Percentiles rank a stretch among this genome's conserved stretches.
Conservation (phyloP, 2,329 filamentous ascomycete species). For the Exophiala viscosa region DNA sequence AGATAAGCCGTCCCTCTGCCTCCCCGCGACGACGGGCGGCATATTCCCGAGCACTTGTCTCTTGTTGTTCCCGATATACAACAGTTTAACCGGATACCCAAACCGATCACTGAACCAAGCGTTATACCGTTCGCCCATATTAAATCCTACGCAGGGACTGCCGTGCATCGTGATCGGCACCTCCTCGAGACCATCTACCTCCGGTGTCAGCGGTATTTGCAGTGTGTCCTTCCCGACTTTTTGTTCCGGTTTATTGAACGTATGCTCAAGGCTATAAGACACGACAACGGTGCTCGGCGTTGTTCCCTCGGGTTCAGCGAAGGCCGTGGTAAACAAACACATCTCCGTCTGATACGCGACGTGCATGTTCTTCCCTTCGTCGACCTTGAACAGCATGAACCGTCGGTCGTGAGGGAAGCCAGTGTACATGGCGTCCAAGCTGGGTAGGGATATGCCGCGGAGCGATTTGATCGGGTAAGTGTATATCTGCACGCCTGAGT, state of each 20-base stretch:
- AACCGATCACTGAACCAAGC: slow-evolving; percentile 66
- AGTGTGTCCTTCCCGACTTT: slow-evolving; percentile 38
- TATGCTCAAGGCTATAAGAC: slow-evolving; percentile 21
- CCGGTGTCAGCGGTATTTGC: slow-evolving; percentile 56
- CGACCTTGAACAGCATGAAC: slow-evolving; percentile 65
- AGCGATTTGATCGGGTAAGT: slow-evolving; percentile 72
- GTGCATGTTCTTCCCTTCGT: slow-evolving; percentile 55
- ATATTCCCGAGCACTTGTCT: slow-evolving; percentile 61
- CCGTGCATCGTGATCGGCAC: slow-evolving; percentile 58
- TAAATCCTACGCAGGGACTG: slow-evolving; percentile 57
- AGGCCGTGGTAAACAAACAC: slow-evolving; percentile 58
- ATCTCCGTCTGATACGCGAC: slow-evolving; percentile 57
- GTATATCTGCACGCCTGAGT: slow-evolving; percentile 51
- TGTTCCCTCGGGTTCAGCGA: slow-evolving; percentile 19
- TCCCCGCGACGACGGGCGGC: slow-evolving; percentile 41
- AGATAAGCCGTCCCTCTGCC: slow-evolving; percentile 13
- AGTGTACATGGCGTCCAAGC: slow-evolving; percentile 55
- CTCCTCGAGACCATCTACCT: slow-evolving; percentile 43
- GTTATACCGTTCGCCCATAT: slow-evolving; percentile 60
- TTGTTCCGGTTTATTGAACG: slow-evolving; percentile 21
- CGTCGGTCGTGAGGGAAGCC: slow-evolving; percentile 64
- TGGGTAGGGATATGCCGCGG: slow-evolving; percentile 55
- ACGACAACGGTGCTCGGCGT: slow-evolving; percentile 31
- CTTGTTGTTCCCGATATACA: slow-evolving; percentile 61
- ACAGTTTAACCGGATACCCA: slow-evolving; percentile 58